A percentile compares a stretch with the other conserved stretches of the same genome.
These are phyloP conservation scores for Arachis stenosperma DNA, from an alignment of 306 rosid species.

Conservation along the genomic window DNA sequence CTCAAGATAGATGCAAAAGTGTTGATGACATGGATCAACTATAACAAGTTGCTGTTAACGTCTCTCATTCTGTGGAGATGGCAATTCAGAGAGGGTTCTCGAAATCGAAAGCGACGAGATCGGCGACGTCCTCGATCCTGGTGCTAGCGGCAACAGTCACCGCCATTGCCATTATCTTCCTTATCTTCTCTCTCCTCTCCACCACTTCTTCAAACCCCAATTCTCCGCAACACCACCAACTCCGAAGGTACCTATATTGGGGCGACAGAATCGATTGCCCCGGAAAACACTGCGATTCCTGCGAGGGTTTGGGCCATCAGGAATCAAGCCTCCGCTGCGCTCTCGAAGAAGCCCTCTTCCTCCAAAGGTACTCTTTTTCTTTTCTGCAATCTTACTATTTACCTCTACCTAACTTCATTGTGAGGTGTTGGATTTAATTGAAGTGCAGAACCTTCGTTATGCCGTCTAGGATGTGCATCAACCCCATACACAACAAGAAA, in stretches of 20 bases:
- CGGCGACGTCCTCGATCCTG: slow-evolving; percentile 21
- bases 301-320: slow-evolving; percentile 95
- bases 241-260: slow-evolving; percentile 78
- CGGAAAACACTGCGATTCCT: slow-evolving; percentile 82
- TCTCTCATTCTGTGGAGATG: neutral
- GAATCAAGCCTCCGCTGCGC: slow-evolving; percentile 98
- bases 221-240: neutral
- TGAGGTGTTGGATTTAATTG: neutral
- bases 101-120: neutral
- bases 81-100: slow-evolving; percentile 17
- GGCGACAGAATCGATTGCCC: slow-evolving; percentile 91
- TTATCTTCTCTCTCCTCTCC: slow-evolving; percentile 20
- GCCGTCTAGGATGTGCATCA: slow-evolving; percentile 97
- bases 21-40: no score
- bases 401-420: no score
- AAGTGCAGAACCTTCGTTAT: slow-evolving; percentile 71
- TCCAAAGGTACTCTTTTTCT: slow-evolving; percentile 40
- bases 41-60: no score
- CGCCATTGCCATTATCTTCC: slow-evolving; percentile 23
- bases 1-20: no score
- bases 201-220: slow-evolving; percentile 4
- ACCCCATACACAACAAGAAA: slow-evolving; percentile 87
- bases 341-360: slow-evolving; percentile 87
- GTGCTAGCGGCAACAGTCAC: neutral
- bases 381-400: no score